These are phyloP conservation scores for Tremellales sp. DNA, from an alignment of 1,284 basidiomycete genomes.

Conservation along the genomic window DNA sequence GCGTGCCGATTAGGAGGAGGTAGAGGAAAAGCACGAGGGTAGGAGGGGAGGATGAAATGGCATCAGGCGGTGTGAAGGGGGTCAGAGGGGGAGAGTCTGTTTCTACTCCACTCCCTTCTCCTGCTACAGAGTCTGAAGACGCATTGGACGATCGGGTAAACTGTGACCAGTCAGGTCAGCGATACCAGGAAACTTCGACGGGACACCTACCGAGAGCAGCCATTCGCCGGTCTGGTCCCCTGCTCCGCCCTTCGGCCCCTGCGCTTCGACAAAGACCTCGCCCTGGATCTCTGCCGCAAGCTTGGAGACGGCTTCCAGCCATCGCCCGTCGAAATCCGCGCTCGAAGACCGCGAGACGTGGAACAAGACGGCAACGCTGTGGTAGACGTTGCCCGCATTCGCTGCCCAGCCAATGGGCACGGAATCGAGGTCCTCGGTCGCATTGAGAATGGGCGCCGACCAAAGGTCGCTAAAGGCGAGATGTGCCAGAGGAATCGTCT, in stretches of 20 bases:
- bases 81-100: neutral
- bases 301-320: conserved; percentile 15
- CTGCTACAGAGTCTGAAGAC: neutral
- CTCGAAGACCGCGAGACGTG: conserved; percentile 16
- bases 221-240: conserved; percentile 19
- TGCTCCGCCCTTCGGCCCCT: conserved; percentile 6
- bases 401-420: neutral
- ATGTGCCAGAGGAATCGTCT: conserved; percentile 4
- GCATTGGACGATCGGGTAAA: neutral
- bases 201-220: conserved; percentile 29
- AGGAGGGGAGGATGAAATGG: conserved; percentile 58
- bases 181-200: neutral
- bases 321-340: conserved; percentile 21
- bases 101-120: neutral
- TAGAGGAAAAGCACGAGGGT: conserved; percentile 76
- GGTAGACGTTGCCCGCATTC: conserved; percentile 23
- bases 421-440: neutral
- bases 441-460: neutral
- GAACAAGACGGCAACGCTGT: conserved; percentile 28
- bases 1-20: conserved; percentile 69
- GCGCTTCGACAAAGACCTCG: conserved; percentile 38
- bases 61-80: neutral
- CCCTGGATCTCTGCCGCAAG: conserved; percentile 22
- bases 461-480: neutral
- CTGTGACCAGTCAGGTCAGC: neutral